Base-by-base conservation (phyloP, 1,284 basidiomycete species). In the Apiotrichum laibachii region DNA sequence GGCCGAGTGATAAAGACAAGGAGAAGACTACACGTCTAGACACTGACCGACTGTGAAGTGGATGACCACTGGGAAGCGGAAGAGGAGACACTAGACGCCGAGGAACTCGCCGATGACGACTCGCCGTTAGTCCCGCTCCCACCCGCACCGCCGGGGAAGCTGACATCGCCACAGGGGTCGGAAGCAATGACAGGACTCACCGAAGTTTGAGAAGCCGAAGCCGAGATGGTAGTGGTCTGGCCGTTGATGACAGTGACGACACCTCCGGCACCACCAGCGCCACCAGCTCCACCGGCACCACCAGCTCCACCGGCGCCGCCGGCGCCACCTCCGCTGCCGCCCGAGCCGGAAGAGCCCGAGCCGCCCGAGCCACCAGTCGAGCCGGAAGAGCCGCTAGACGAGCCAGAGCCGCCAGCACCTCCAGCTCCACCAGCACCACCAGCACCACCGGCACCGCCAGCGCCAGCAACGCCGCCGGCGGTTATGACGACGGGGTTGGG, bases 281-380 rank as follows among this genome's bases (percentile, higher is more conserved):
- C 46, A n/a, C 46, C 46, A 18, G 19, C 31, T 10, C 26, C 55
- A 18, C 53, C 53, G 19, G 45, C 50, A 39, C 40, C 21, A 26
- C 46, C 31, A 18, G 26, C 46, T 5, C 46, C 46, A 15, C 26
- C 46, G 16, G 19, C 46, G 8, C 46, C 46, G 12, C 26, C 26
- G 7, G 26, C 26, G 7, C 26, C 26, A 7, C 26, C 7, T n/a
- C n/a, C n/a, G n/a, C n/a, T n/a, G n/a, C n/a, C n/a, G n/a, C n/a
- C n/a, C n/a, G n/a, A n/a, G n/a, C n/a, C n/a, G n/a, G n/a, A n/a
- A n/a, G n/a, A n/a, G n/a, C n/a, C n/a, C n/a, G n/a, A n/a, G n/a
- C n/a, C n/a, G n/a, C 44, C 44, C 34, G 34, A 35, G 34, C 8
- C 8, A 13, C 34, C 34, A 35, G 34, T 35, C 34, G 34, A 8